Evolutionary conservation across 208 protist species (phyloP), one percentile per base, ranked within the genome.

Genomic region (Wallacemonas collosoma): DNA sequence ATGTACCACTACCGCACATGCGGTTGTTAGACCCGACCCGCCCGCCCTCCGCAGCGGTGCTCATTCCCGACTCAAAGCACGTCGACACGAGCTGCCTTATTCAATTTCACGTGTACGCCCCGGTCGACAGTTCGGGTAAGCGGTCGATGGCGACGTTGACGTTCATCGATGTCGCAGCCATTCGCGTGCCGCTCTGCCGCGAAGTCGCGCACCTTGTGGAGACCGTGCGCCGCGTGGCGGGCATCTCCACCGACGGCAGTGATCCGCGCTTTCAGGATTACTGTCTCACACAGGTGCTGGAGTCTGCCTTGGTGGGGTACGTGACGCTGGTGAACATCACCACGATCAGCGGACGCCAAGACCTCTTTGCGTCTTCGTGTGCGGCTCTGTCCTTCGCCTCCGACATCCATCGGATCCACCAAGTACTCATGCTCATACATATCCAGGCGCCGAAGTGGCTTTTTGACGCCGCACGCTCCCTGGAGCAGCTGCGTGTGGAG

Each of bases 31-130:
- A 91, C 40, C 71, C 48, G n/a, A 65, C 4, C n/a, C 40, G 40
- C 36, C 67, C 76, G 44, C 84, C 87, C 9, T 26, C 57, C 44
- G 71, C 64, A 17, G 82, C 83, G 56, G 89, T 96, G 53, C 68
- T 87, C 61, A 80, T 94, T 47, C 88, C 91, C 17, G 76, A 84
- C 60, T 77, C 76, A 36, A 96, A 94, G 75, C 78, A 88, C 60
- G 73, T 81, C 26, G 88, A 93, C 64, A 96, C 86, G 9, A 93
- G 87, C 15, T 93, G 88, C 66, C 63, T 93, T 61, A 82, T 94
- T 48, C 91, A 96, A 77, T 93, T 96, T 54, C 89, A 96, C n/a
- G 79, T 96, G 15, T 94, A 96, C 77, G 83, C 86, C 11, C 81
- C 88, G 5, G 88, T 94, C 14, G 88, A 90, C 63, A 71, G 77